Base-by-base conservation (phyloP, 148 eudicot genomes). In the Diospyros lotus region DNA sequence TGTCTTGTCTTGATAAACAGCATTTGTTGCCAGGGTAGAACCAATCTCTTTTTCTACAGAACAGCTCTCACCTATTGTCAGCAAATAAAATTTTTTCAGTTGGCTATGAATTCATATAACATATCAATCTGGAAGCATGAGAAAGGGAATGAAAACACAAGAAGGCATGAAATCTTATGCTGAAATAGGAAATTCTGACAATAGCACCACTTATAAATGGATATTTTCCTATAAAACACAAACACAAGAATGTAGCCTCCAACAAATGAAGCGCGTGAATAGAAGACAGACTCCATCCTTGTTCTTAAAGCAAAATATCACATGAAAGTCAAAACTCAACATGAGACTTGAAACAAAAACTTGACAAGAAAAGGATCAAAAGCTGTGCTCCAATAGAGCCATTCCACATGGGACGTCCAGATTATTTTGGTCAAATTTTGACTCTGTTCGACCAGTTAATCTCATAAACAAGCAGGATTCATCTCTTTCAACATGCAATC, bases 1-100 rank as follows among this genome's bases (percentile, higher is more conserved):
- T 58, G 97, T 95, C 77, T 95, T 95, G 89, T 95, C 99, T 81
- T 95, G 99, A 69, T 95, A 95, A 61, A 95, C 99, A 17, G 99
- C 96, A 80, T 95, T 95, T 45, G 84, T 81, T 50, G 93, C 86
- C 45, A 81, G 80, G 43, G 93, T 88, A 59, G 91, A 78, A 76
- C 84, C 89, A 80, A 95, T 89, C 81, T 92, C 99, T 76, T 95
- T 95, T 75, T 91, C 97, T 71, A 95, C 99, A 45, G 99, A 95
- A 68, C 89, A 92, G 87, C 99, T 95, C 88, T 95, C 99, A 82
- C 99, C 99, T 95, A 64, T 82, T 79, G 80, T 76, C 42, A 77
- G 50, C 73, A 74, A 77, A 56, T 60, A 40, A 68, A 66, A 64
- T 17, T 39, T 54, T 64, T 44, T 38, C 53, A 73, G 41, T 54